Conservation (phyloP, 78 protist genomes). For the Diacronema lutheri region DNA sequence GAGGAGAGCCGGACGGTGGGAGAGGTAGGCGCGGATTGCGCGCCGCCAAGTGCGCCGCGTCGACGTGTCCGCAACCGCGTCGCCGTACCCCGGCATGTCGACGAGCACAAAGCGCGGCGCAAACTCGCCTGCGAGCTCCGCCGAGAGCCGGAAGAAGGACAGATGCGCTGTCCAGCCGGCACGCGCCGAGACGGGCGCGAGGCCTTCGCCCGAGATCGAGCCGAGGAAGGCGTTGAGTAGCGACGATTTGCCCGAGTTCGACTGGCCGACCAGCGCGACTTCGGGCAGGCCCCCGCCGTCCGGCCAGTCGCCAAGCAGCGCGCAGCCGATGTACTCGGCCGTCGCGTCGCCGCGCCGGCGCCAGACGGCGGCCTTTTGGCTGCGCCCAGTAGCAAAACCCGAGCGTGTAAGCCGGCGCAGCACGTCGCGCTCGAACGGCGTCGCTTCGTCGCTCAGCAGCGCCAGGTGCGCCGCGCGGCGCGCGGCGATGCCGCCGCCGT, state of each 20-base stretch:
- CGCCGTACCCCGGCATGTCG: conserved; percentile 16
- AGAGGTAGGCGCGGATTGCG: neutral
- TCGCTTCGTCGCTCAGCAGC: too few species aligned
- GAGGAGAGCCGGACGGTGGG: neutral
- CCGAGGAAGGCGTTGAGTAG: neutral
- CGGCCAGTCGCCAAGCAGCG: too few species aligned
- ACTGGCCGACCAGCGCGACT: conserved; percentile 3
- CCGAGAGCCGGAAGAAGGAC: neutral
- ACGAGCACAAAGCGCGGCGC: neutral
- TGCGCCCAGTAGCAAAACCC: too few species aligned
- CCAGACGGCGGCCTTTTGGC: too few species aligned
- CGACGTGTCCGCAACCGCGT: neutral
- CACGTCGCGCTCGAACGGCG: too few species aligned
- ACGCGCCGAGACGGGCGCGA: neutral
- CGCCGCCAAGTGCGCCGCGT: neutral
- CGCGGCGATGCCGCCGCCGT: too few species aligned
- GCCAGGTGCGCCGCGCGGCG: too few species aligned
- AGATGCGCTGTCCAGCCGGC: conserved; percentile 5
- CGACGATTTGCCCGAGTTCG: conserved; percentile 2
- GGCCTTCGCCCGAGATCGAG: neutral
- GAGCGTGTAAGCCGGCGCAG: too few species aligned
- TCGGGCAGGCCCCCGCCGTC: neutral
- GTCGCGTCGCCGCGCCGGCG: too few species aligned
- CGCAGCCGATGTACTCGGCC: too few species aligned
- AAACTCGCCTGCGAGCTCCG: neutral